Base-by-base conservation (phyloP, 1,139 yeast species). In the Taphrina wiesneri region DNA sequence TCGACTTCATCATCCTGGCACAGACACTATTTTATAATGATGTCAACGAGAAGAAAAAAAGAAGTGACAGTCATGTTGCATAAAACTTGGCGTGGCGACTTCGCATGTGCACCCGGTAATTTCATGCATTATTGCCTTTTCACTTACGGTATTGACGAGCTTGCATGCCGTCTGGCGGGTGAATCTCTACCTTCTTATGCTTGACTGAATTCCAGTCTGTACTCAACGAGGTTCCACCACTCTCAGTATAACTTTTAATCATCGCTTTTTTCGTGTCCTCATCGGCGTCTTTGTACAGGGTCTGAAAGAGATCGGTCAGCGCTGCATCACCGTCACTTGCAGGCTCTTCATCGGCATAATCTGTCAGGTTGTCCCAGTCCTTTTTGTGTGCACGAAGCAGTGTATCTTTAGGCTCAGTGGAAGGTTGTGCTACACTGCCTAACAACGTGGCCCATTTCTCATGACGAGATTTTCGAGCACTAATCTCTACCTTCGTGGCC, bases 211-310 rank as follows among this genome's bases (percentile, higher is more conserved):
- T 83, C 99, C 99, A 95, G 74, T 90, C 88, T 5, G 99, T 95
- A 61, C 96, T 90, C 69, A 95, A 79, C 0, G 96, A 86, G 0
- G 99, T 95, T 21, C 99, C 99, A 71, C 89, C 88, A 71, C 96
- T 89, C 76, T 95, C 97, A n/a, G 85, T 81, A 73, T 85, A 93
- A 64, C 97, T 90, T 77, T 95, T 95, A 95, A 90, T 88, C 98
- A 95, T 95, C 0, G 99, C 99, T 67, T 96, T 82, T 71, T 81
- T 81, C 0, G 96, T 87, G 73, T 93, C 97, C 11, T 88, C 96
- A 74, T 91, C 96, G 0, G 96, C 95, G 70, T 83, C 86, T 47
- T 83, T 82, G 77, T 88, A 95, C 13, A 95, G 75, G 69, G 85
- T 81, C 70, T 85, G 83, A 78, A 95, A 93, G 39, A 68, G 52